Evolutionary conservation across 129 eudicot species (phyloP).

Genomic region (Lonicera japonica): DNA sequence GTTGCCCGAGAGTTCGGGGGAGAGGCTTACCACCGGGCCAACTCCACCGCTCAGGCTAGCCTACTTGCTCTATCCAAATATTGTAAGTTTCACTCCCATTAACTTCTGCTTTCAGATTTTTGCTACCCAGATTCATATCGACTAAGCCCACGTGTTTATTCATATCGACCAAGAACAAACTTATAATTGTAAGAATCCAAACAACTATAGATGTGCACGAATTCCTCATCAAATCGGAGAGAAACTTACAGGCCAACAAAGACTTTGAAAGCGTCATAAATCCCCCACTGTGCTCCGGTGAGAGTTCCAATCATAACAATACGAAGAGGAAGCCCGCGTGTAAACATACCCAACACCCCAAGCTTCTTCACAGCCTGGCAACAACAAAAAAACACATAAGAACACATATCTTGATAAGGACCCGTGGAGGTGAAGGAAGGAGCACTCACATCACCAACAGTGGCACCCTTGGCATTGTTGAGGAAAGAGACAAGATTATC

Average conservation of each 20-base stretch:
- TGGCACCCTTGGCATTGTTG: slow-evolving; percentile 97
- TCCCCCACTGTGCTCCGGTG: slow-evolving; percentile 99
- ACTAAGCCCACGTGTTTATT: too few species aligned
- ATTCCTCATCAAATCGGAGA: neutral
- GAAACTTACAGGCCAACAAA: slow-evolving; percentile 93
- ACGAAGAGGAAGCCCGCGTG: slow-evolving; percentile 95
- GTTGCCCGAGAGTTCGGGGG: too few species aligned
- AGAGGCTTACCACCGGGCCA: too few species aligned
- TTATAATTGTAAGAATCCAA: too few species aligned
- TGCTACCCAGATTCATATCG: too few species aligned
- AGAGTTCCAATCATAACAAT: slow-evolving; percentile 99
- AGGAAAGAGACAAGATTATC: slow-evolving; percentile 96
- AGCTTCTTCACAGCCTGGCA: slow-evolving; percentile 88
- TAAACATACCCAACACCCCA: slow-evolving; percentile 78
- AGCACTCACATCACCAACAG: slow-evolving; percentile 86
- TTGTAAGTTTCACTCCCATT: too few species aligned
- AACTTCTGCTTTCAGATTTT: neutral
- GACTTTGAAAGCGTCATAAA: slow-evolving; percentile 91
- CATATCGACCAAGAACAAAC: too few species aligned
- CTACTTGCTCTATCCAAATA: too few species aligned
- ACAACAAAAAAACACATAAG: neutral
- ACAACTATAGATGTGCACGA: too few species aligned
- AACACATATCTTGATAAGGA: neutral
- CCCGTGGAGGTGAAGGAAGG: neutral
- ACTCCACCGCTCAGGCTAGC: too few species aligned